Conservation (phyloP, 345 rosid genomes). For the Ceriops tagal region DNA sequence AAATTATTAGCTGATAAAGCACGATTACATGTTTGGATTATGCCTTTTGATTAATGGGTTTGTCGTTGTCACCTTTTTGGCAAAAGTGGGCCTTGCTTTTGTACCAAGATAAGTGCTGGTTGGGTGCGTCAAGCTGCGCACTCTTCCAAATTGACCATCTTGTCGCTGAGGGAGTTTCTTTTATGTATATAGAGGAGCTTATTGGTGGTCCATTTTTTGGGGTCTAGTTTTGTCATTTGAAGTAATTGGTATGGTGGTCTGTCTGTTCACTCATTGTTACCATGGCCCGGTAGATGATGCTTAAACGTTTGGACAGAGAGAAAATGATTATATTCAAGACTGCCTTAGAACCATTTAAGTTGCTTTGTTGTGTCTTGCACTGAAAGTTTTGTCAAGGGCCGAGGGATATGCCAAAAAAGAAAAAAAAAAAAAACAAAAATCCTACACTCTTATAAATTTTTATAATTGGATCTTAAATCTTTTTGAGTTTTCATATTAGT, state of each 20-base stretch:
- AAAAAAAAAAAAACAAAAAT: too few relatives aligned
- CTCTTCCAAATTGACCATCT: slow-evolving; percentile 20
- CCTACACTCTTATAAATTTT: too few relatives aligned
- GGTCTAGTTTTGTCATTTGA: slow-evolving; percentile 37
- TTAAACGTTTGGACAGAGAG: too few relatives aligned
- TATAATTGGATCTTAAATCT: too few relatives aligned
- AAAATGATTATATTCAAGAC: too few relatives aligned
- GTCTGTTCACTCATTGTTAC: background rate
- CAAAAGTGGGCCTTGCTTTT: slow-evolving; percentile 36
- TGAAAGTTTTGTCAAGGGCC: background rate
- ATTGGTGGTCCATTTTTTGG: slow-evolving; percentile 33
- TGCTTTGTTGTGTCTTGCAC: background rate
- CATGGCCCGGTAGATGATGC: too few relatives aligned
- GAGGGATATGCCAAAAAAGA: too few relatives aligned
- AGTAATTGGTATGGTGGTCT: background rate
- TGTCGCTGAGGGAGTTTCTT: background rate
- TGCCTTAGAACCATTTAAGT: too few relatives aligned
- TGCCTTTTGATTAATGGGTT: slow-evolving; percentile 30
- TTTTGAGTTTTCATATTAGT: too few relatives aligned
- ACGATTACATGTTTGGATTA: slow-evolving; percentile 31
- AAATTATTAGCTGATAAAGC: slow-evolving; percentile 23
- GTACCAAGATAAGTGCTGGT: slow-evolving; percentile 23
- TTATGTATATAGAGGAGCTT: slow-evolving; percentile 18
- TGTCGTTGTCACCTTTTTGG: slow-evolving; percentile 50
- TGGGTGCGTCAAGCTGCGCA: slow-evolving; percentile 24